These are phyloP conservation scores for Microbotryum saponariae DNA, from an alignment of 1,284 basidiomycete genomes.

Conservation along the genomic window DNA sequence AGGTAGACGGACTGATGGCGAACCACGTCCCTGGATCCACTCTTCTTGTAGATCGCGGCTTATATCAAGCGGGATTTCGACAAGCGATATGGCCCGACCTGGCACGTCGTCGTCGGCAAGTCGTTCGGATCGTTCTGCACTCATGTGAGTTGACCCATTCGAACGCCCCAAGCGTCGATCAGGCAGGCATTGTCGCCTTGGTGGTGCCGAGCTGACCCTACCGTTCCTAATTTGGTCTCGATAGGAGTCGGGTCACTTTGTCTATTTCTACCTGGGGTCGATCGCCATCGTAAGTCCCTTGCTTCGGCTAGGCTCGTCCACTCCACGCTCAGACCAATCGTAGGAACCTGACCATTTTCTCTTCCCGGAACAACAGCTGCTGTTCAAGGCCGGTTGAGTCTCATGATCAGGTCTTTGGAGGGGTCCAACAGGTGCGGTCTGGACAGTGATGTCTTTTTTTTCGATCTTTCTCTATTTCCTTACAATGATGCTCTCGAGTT, in stretches of 20 bases:
- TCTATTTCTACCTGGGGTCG: slow-evolving; percentile 83
- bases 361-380: slow-evolving; percentile 9
- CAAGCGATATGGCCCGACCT: slow-evolving; percentile 79
- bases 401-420: background rate
- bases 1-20: background rate
- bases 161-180: too few relatives aligned
- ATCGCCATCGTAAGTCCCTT: slow-evolving; percentile 23
- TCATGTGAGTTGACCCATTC: slow-evolving; percentile 4
- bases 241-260: slow-evolving; percentile 84
- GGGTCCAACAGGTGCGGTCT: too few relatives aligned
- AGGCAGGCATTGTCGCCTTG: background rate
- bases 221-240: background rate
- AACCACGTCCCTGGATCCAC: too few relatives aligned
- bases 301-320: background rate
- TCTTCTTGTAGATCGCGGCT: slow-evolving; percentile 65
- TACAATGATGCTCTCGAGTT: too few relatives aligned
- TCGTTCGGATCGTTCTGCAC: slow-evolving; percentile 46
- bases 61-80: slow-evolving; percentile 98
- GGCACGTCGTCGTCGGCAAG: slow-evolving; percentile 97
- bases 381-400: slow-evolving; percentile 32
- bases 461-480: too few relatives aligned
- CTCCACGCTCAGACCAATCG: background rate
- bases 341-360: too few relatives aligned
- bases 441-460: too few relatives aligned
- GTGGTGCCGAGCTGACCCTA: background rate